A percentile compares a stretch with the other conserved stretches of the same genome.
Conservation (phyloP, 208 protist genomes). For the Phytomonas sp. region DNA sequence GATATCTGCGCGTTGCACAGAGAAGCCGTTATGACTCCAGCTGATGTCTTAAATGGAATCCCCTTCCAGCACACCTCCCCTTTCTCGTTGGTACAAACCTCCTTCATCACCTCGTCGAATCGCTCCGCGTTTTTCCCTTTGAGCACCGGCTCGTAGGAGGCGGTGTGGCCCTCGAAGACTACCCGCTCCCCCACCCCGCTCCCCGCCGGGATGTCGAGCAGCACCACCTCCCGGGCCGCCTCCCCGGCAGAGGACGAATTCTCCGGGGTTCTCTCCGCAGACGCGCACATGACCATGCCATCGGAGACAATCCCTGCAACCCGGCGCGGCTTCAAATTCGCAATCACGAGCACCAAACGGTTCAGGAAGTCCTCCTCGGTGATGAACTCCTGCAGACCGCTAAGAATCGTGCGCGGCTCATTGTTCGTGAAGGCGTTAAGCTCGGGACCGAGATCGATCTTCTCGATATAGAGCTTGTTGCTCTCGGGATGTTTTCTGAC, state of each 20-base stretch:
- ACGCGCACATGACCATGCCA: constrained; percentile 92
- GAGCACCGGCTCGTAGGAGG: constrained; percentile 67
- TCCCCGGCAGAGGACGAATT: constrained; percentile 25
- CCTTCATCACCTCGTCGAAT: constrained; percentile 77
- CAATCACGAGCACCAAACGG: constrained; percentile 82
- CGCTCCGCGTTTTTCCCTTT: constrained; percentile 90
- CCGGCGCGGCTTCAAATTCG: constrained; percentile 91
- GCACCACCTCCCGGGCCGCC: constrained; percentile 53
- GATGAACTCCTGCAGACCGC: constrained; percentile 84
- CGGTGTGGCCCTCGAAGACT: constrained; percentile 78
- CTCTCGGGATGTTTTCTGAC: constrained; percentile 86
- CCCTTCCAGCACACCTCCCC: constrained; percentile 69
- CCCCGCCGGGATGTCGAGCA: constrained; percentile 81
- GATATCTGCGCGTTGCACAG: constrained; percentile 62
- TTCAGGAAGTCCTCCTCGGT: constrained; percentile 76
- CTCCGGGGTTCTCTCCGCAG: constrained; percentile 39
- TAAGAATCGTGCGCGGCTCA: constrained; percentile 85
- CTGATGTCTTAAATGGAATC: constrained; percentile 54
- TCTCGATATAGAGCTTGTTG: constrained; percentile 87
- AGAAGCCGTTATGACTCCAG: constrained; percentile 54
- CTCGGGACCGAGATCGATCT: constrained; percentile 90
- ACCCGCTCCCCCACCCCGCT: constrained; percentile 82
- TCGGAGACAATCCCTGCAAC: constrained; percentile 82
- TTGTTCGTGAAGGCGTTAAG: constrained; percentile 42
- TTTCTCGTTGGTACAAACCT: constrained; percentile 56